Base-by-base conservation (phyloP, 805 yeast species). In the Myxozyma vanderwaltii region DNA sequence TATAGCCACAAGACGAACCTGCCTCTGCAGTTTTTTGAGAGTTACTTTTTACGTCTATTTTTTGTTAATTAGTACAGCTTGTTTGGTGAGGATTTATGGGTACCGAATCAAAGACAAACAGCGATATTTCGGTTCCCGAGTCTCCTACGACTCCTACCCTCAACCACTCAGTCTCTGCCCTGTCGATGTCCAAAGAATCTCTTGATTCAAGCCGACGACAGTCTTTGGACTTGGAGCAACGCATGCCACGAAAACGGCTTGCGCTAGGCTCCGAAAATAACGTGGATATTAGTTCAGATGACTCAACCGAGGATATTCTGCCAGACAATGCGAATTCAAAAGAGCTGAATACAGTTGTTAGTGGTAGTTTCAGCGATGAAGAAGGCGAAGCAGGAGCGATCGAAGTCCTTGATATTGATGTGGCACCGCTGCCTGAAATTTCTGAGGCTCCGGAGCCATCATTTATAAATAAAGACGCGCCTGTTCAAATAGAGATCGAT, bases 191-290 rank as follows among this genome's bases (percentile, higher is more conserved):
- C 19, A 44, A 43, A 31, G 46, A 38, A 4, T 35, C 64, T 12
- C 31, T 58, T 44, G 64, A 61, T 35, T 38, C 19, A 8, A 38
- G 23, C 17, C 43, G 43, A 8, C 43, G 43, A 38, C 43, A 38
- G 43, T 35, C 64, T 6, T 24, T 58, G 29, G 64, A 61, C 26
- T 23, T 61, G 19, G 64, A 61, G 24, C 64, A 61, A 51, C 46
- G 38, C 21, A 21, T 38, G 46, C 64, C 64, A 13, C 44, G 64
- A 13, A 61, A 61, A 47, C 50, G 63, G 7, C 39, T 57, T 7
- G 60, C 60, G 10, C 45, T 55, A n/a, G 61, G 44, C 12, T 21
- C 36, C 7, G 35, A 43, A 12, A 36, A 12, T 13, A 36, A 36
- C 8, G 19, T 23, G 12, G 54, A 59, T 12, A 24, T 31, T 15